Evolutionary conservation across 176 grass and related monocot species (phyloP), one percentile per base, ranked within the genome.

Genomic region (Panicum miliaceum): DNA sequence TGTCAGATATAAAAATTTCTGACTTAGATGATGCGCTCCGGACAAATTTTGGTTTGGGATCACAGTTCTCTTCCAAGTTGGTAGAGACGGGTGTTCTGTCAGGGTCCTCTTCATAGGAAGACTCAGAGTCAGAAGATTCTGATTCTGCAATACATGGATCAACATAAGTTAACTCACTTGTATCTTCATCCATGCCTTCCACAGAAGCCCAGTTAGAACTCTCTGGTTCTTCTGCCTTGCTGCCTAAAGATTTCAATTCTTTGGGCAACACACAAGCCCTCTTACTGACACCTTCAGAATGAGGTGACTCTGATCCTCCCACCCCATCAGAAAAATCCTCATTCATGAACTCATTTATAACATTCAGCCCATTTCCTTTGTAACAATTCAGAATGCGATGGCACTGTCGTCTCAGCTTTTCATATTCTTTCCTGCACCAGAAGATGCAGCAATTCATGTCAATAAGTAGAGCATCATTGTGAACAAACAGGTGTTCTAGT

Each of bases 371-470:
- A 86, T 87, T 87, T 90, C 81, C 90, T 62, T 81, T 92, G 40
- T 81, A 86, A 29, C 84, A 84, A 72, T 81, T 82, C 60, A 86
- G 25, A 73, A 92, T 73, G 68, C 66, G 81, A 51, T 68, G 41
- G 75, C 97, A 99, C 23, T 79, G 90, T 62, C 54, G 82, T 76
- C 93, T 94, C 73, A 99, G 61, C 82, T 94, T 94, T 82, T 94
- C 93, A 83, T 95, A 98, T 78, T 98, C 96, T 87, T 95, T 90
- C 87, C 96, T 98, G 84, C 76, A 84, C 23, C 40, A 86, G 8
- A 83, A 87, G 10, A 45, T 61, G 77, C 53, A 35, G 6, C 35
- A 73, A 68, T 60, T 20, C 52, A 86, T 46, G 14, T 61, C 40
- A 79, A 48, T 40, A 83, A 79, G 59, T 36, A 61, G 62, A 79